These are phyloP conservation scores for Trichoderma arundinaceum DNA, from an alignment of 2,329 filamentous ascomycete genomes.

Conservation along the genomic window DNA sequence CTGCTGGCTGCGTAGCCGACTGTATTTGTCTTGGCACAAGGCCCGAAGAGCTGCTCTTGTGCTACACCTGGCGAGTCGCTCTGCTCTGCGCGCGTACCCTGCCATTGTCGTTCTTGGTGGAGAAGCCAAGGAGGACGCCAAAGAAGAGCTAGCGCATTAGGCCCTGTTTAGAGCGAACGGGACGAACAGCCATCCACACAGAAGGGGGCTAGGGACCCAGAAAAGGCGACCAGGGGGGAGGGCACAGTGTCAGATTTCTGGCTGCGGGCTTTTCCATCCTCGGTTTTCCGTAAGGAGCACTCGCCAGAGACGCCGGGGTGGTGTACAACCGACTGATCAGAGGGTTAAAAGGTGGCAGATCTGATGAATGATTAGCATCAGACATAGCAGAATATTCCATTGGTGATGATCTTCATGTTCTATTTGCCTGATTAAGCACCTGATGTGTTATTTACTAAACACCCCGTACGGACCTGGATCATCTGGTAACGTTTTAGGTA, in stretches of 20 bases:
- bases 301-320: background rate
- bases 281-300: background rate
- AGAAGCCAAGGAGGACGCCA: constrained; percentile 24
- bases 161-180: constrained; percentile 23
- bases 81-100: constrained; percentile 24
- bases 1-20: background rate
- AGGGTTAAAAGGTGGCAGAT: background rate
- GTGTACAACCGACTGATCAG: background rate
- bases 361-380: background rate
- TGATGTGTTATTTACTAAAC: too few species aligned
- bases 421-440: too few species aligned
- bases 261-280: background rate
- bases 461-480: too few species aligned
- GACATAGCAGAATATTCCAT: background rate
- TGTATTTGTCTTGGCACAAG: constrained; percentile 18
- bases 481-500: background rate
- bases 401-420: too few species aligned
- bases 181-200: constrained; percentile 28
- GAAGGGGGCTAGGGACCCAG: constrained; percentile 22
- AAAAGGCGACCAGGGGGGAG: constrained; percentile 15
- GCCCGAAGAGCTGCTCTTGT: constrained; percentile 26
- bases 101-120: constrained; percentile 30
- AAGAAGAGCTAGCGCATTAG: constrained; percentile 22
- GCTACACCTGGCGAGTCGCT: constrained; percentile 16
- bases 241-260: constrained; percentile 28